Conservation (phyloP, 176 grass and related monocot species). For the Pontederia crassipes region DNA sequence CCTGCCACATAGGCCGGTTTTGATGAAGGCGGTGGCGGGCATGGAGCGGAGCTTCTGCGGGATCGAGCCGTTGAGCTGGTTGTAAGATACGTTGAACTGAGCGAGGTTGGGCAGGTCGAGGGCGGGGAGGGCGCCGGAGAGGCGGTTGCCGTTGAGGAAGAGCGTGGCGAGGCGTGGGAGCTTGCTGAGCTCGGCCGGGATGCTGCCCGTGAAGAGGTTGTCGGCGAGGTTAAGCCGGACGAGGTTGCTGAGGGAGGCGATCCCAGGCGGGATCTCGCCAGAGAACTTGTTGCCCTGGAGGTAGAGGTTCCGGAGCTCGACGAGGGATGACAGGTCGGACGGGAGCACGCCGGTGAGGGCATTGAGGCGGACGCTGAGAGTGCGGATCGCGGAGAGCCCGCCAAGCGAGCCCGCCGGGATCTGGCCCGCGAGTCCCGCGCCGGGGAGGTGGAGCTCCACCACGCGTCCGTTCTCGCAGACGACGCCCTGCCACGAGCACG, state of each 20-base stretch:
- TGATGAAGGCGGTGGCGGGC: constrained; percentile 58
- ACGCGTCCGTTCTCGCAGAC: constrained; percentile 58
- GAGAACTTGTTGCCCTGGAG: constrained; percentile 66
- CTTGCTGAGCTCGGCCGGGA: constrained; percentile 70
- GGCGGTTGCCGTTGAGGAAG: constrained; percentile 49
- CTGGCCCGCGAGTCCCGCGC: constrained; percentile 55
- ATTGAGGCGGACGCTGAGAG: constrained; percentile 89
- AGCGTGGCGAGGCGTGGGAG: constrained; percentile 65
- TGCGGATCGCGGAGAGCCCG: constrained; percentile 70
- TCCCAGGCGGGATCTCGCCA: constrained; percentile 50
- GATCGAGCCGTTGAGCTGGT: constrained; percentile 84
- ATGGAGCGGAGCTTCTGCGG: constrained; percentile 61
- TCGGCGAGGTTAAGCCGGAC: constrained; percentile 62
- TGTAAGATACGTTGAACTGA: constrained; percentile 97
- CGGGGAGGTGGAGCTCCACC: constrained; percentile 57
- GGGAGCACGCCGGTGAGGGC: constrained; percentile 54
- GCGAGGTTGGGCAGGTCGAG: constrained; percentile 48
- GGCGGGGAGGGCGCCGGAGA: constrained; percentile 76
- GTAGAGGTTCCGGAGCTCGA: constrained; percentile 83
- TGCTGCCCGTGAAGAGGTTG: constrained; percentile 67
- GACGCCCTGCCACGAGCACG: constrained; percentile 68
- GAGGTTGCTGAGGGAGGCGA: constrained; percentile 63
- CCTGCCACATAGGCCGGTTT: constrained; percentile 60
- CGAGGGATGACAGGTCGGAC: constrained; percentile 41
- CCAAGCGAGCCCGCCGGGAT: constrained; percentile 57